Evolutionary conservation across 345 rosid species (phyloP).

Genomic region (Erysimum cheiranthoides): DNA sequence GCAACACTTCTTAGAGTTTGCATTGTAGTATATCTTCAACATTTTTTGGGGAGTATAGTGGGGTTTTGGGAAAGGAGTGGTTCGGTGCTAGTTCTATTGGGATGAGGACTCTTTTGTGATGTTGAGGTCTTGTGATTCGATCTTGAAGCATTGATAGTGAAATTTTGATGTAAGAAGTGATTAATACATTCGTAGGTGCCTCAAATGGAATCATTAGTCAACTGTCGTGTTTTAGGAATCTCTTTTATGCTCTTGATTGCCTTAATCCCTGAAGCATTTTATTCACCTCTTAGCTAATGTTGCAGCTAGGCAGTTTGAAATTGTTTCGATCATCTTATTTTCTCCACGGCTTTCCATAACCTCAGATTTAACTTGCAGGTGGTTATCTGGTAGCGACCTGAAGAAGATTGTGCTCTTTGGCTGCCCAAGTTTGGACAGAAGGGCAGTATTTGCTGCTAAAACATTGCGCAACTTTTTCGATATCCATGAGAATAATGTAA

Average conservation of each 20-base stretch:
- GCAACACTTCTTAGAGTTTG: neutral
- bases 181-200: neutral
- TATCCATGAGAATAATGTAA: constrained; percentile 73
- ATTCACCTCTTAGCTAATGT: neutral
- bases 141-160: neutral
- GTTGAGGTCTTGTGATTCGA: neutral
- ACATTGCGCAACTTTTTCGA: constrained; percentile 65
- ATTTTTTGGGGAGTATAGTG: neutral
- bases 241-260: constrained; percentile 26
- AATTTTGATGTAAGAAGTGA: neutral
- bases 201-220: neutral
- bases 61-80: neutral
- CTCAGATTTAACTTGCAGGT: constrained; percentile 54
- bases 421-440: constrained; percentile 66
- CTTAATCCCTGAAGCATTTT: constrained; percentile 6
- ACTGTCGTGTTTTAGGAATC: neutral
- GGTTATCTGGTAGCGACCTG: constrained; percentile 78
- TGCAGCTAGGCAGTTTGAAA: constrained; percentile 8
- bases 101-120: constrained; percentile 5
- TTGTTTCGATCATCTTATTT: constrained; percentile 1
- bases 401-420: constrained; percentile 71
- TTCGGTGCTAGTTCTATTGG: neutral
- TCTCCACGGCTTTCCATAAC: constrained; percentile 13
- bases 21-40: neutral
- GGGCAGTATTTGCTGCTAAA: constrained; percentile 67